Base-by-base conservation (phyloP, 2,329 filamentous ascomycete genomes). In the Botrytis paeoniae region DNA sequence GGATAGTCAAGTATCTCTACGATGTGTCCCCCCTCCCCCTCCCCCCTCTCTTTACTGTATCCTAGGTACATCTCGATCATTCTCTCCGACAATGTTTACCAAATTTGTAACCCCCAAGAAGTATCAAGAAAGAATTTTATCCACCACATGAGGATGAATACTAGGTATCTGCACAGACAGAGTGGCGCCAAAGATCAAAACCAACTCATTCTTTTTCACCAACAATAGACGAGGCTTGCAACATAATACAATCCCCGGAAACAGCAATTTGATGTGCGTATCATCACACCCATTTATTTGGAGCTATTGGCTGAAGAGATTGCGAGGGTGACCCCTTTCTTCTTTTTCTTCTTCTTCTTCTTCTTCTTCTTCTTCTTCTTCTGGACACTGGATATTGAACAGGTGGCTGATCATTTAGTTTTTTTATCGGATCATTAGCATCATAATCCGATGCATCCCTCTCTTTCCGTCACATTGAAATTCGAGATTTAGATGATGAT, bases 341-440 rank as follows among this genome's bases (percentile, higher is more conserved):
- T 54, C 51, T 54, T 41, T 41, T 41, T 29, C 48, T 54, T 29
- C n/a, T 29, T 54, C 51, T 29, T 66, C 45, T 51, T 18, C 64
- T 68, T 68, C 25, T 57, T 29, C 48, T 54, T 29, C n/a, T 29
- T 54, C 51, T 29, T 66, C 45, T 51, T 18, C 64, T 68, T 68
- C 25, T 57, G 48, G 32, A 57, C 39, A 25, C 39, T 54, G 37
- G 39, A 20, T 41, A 29, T 62, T 37, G 43, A 29, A 66, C 63
- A 39, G 43, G 29, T 66, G 43, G 64, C 45, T 54, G 32, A 48
- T 39, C 32, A 66, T 37, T 29, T 14, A n/a, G n/a, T 14, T 68
- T 54, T 54, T 54, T 41, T 68, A 68, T 68, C 64, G 64, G 64
- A 66, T 66, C 64, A 51, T 54, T n/a, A 29, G 37, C 64, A 54